Evolutionary conservation across 2,329 filamentous ascomycete genomes (phyloP).

Genomic region (Ceratocystiopsis brevicomis): DNA sequence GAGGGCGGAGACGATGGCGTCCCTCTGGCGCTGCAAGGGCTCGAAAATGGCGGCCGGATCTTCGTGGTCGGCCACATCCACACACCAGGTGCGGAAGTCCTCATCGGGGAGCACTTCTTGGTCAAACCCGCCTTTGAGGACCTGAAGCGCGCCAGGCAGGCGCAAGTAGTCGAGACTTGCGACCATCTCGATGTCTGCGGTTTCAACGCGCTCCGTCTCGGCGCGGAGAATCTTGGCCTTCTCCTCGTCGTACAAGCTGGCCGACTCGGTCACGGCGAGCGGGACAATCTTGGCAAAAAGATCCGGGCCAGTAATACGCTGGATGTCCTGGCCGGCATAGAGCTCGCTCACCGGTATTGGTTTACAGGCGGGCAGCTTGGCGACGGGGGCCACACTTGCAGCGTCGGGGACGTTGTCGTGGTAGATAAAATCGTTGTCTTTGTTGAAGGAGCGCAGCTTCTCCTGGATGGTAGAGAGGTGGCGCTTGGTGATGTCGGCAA

Average conservation of each 20-base stretch:
- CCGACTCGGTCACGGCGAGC: slow-evolving; percentile 87
- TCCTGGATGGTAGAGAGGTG: slow-evolving; percentile 67
- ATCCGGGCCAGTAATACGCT: slow-evolving; percentile 89
- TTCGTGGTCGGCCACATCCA: slow-evolving; percentile 74
- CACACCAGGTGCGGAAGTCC: slow-evolving; percentile 86
- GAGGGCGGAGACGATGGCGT: slow-evolving; percentile 49
- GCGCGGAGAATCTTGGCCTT: slow-evolving; percentile 90
- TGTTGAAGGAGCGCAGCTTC: slow-evolving; percentile 54
- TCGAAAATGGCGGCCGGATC: slow-evolving; percentile 66
- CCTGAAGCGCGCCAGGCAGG: slow-evolving; percentile 70
- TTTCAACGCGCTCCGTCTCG: slow-evolving; percentile 83
- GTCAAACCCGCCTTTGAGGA: slow-evolving; percentile 82
- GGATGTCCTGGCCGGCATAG: slow-evolving; percentile 93
- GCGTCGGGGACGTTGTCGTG: slow-evolving; percentile 82
- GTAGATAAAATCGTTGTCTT: slow-evolving; percentile 98
- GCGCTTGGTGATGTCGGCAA: slow-evolving; percentile 69
- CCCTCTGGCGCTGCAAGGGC: slow-evolving; percentile 56
- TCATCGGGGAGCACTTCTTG: slow-evolving; percentile 76
- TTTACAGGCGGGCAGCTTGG: slow-evolving; percentile 87
- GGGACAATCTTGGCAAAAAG: slow-evolving; percentile 95
- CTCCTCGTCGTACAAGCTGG: slow-evolving; percentile 93
- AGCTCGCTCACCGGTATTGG: slow-evolving; percentile 92
- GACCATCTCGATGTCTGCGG: slow-evolving; percentile 87
- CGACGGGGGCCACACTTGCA: slow-evolving; percentile 59
- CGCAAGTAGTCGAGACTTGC: slow-evolving; percentile 87